These are phyloP conservation scores for Candida yuanshanica DNA, from an alignment of 805 yeast species.

Conservation along the genomic window DNA sequence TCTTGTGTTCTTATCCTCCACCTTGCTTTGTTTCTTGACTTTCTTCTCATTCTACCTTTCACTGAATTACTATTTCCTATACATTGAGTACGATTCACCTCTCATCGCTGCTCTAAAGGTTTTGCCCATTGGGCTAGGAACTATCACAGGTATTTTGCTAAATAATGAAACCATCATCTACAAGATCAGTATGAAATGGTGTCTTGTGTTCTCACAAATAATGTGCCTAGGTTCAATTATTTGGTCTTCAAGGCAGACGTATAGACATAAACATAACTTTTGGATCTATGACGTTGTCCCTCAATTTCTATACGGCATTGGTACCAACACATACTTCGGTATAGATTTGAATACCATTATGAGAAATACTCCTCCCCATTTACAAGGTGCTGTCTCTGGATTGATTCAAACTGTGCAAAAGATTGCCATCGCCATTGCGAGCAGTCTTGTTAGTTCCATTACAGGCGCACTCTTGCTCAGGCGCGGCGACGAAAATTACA, in stretches of 20 bases:
- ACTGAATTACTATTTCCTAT: conserved; percentile 24
- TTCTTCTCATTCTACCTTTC: conserved; percentile 18
- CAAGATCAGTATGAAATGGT: conserved; percentile 20
- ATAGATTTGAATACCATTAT: conserved; percentile 28
- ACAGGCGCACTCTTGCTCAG: too few species aligned
- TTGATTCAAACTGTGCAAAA: conserved; percentile 31
- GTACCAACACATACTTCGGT: conserved; percentile 29
- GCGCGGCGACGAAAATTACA: too few species aligned
- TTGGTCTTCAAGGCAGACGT: conserved; percentile 21
- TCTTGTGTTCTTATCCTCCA: conserved; percentile 15
- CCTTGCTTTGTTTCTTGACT: conserved; percentile 18
- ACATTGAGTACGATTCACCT: conserved; percentile 24
- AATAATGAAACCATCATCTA: conserved; percentile 19
- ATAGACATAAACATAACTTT: conserved; percentile 12
- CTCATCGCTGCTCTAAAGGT: conserved; percentile 32
- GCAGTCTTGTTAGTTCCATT: conserved; percentile 15
- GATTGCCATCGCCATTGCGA: conserved; percentile 26
- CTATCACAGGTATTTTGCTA: conserved; percentile 23
- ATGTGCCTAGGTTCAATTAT: conserved; percentile 3
- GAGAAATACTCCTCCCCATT: conserved; percentile 29
- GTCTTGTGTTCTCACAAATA: conserved; percentile 12
- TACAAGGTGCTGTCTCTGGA: conserved; percentile 37
- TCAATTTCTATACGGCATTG: conserved; percentile 21
- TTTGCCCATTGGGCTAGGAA: conserved; percentile 29
- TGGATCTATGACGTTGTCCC: conserved; percentile 28